Conservation (phyloP, 805 yeast genomes). For the Lipomyces chichibuensis region DNA sequence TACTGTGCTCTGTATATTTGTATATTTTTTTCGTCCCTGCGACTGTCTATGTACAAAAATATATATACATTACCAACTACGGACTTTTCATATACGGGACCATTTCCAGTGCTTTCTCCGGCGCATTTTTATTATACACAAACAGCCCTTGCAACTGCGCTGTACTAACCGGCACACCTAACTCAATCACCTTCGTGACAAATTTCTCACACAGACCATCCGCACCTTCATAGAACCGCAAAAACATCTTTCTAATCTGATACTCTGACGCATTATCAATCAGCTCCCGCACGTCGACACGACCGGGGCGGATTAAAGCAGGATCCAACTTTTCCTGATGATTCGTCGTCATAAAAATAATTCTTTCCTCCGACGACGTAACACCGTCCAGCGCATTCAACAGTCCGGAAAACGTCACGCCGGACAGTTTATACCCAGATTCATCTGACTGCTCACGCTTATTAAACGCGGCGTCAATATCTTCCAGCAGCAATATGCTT, state of each 20-base stretch:
- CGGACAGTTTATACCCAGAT: conserved; percentile 70
- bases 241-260: conserved; percentile 82
- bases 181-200: conserved; percentile 50
- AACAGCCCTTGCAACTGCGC: conserved; percentile 96
- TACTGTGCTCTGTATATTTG: neutral
- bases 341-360: conserved; percentile 97
- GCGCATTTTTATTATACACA: conserved; percentile 85
- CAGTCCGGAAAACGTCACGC: conserved; percentile 93
- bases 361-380: conserved; percentile 93
- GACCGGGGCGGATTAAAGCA: conserved; percentile 91
- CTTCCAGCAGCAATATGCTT: conserved; percentile 82
- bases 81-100: conserved; percentile 42
- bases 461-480: conserved; percentile 93
- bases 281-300: conserved; percentile 81
- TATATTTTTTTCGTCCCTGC: neutral
- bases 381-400: conserved; percentile 96
- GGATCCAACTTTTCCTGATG: conserved; percentile 94
- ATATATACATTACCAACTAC: neutral
- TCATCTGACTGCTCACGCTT: conserved; percentile 76
- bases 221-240: conserved; percentile 74
- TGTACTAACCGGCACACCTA: conserved; percentile 71
- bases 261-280: conserved; percentile 84
- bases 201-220: conserved; percentile 51
- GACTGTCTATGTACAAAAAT: neutral
- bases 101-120: conserved; percentile 72